Percentiles rank a stretch among this genome's conserved stretches.
Conservation (phyloP, 2,329 filamentous ascomycete species). For the Paracorniculantispora psalliotae region DNA sequence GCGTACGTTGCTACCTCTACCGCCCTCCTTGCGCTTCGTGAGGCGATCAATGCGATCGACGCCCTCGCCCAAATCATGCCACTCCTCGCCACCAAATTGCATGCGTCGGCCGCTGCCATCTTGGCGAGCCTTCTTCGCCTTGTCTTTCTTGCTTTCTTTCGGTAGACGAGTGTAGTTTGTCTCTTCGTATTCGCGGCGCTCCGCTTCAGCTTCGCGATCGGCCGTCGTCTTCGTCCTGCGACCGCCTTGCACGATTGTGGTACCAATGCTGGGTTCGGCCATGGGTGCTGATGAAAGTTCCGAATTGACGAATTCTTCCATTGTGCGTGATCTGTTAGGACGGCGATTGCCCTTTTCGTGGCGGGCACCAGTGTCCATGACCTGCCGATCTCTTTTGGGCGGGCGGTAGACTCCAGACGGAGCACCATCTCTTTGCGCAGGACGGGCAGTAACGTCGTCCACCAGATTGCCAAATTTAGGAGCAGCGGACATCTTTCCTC, state of each 20-base stretch:
- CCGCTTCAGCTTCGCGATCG: slow-evolving; percentile 72
- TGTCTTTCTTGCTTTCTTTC: slow-evolving; percentile 81
- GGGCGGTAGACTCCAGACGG: slow-evolving; percentile 77
- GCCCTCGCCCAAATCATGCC: slow-evolving; percentile 78
- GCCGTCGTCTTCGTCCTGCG: slow-evolving; percentile 71
- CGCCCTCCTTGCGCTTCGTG: slow-evolving; percentile 63
- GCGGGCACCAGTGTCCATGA: slow-evolving; percentile 65
- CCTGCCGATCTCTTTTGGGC: slow-evolving; percentile 79
- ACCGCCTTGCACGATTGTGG: slow-evolving; percentile 75
- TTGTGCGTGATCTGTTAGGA: slow-evolving; percentile 69
- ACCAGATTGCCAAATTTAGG: slow-evolving; percentile 29
- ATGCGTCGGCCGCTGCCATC: slow-evolving; percentile 51
- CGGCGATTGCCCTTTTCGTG: slow-evolving; percentile 55
- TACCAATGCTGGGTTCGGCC: slow-evolving; percentile 86
- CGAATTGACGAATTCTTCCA: slow-evolving; percentile 86
- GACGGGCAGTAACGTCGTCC: slow-evolving; percentile 28
- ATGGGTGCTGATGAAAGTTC: slow-evolving; percentile 79
- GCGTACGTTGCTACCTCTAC: slow-evolving; percentile 49
- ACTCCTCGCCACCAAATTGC: slow-evolving; percentile 86
- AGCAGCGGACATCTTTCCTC: slow-evolving; percentile 25
- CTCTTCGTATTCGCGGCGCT: slow-evolving; percentile 85
- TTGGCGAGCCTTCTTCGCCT: slow-evolving; percentile 56
- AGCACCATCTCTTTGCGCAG: slow-evolving; percentile 26
- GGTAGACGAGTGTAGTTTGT: slow-evolving; percentile 85
- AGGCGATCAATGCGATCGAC: slow-evolving; percentile 81